These are phyloP conservation scores for Globisporangium abappressorium DNA, from an alignment of 352 stramenopile genomes.

Conservation along the genomic window DNA sequence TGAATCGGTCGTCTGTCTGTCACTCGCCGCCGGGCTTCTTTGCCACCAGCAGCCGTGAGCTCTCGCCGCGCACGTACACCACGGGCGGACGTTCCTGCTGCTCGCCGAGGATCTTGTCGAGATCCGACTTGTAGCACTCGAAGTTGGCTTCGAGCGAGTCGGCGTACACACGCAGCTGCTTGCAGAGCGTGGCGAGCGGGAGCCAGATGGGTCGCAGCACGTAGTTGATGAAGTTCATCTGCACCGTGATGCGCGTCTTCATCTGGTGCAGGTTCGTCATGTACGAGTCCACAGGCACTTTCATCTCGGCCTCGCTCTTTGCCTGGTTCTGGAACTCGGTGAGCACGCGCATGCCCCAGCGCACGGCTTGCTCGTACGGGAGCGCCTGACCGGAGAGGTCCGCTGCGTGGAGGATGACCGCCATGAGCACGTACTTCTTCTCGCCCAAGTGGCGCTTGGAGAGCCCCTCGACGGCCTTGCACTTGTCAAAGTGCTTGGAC, in stretches of 20 bases:
- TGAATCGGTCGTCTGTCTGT: not conserved
- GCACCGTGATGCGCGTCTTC: slow-evolving; percentile 54
- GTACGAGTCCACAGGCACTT: slow-evolving; percentile 61
- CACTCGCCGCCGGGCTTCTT: not conserved
- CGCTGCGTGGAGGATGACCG: slow-evolving; percentile 60
- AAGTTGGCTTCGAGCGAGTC: slow-evolving; percentile 61
- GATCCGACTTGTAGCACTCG: slow-evolving; percentile 56
- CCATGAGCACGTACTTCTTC: slow-evolving; percentile 49
- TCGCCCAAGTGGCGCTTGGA: slow-evolving; percentile 35
- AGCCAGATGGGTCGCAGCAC: slow-evolving; percentile 72
- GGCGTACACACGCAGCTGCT: slow-evolving; percentile 47
- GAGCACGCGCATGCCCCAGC: slow-evolving; percentile 62
- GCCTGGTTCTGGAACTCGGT: slow-evolving; percentile 77
- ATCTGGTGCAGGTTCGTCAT: slow-evolving; percentile 70
- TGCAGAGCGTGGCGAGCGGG: slow-evolving; percentile 42
- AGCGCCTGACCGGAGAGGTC: slow-evolving; percentile 73
- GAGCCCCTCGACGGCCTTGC: slow-evolving; percentile 53
- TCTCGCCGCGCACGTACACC: slow-evolving; percentile 41
- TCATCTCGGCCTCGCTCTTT: slow-evolving; percentile 57
- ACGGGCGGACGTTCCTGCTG: slow-evolving; percentile 22
- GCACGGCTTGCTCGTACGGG: slow-evolving; percentile 45
- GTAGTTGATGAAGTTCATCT: slow-evolving; percentile 79
- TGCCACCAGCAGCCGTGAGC: slow-evolving; percentile 32
- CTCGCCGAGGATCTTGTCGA: slow-evolving; percentile 43
- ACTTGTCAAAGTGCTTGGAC: slow-evolving; percentile 73